Base-by-base conservation (phyloP, 2,329 filamentous ascomycete genomes). In the Aureobasidium pullulans region DNA sequence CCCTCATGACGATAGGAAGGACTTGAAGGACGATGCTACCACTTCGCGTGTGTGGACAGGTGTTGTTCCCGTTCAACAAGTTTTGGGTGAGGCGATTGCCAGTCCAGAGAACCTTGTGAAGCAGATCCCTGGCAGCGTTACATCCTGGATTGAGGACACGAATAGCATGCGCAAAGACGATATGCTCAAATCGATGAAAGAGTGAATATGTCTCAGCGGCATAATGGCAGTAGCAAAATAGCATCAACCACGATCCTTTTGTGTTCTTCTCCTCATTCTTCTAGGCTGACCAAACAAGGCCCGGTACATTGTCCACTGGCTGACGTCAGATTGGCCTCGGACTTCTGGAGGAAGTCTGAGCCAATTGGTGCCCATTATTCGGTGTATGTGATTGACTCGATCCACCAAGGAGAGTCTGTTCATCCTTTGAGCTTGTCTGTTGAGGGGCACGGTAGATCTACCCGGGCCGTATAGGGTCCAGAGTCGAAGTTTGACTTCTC, bases 41-140 rank as follows among this genome's bases (percentile, higher is more conserved):
- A 76, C 75, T 3, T 71, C 74, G 32, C 75, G 71, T 46, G 77
- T 82, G 7, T 86, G 82, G 83, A 81, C 80, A 1, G 83, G 83
- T 1, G 81, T 85, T n/a, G 75, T 86, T 64, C 75, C 90, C 1
- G 79, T 89, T 10, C 85, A 84, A 70, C 79, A 83, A 62, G 76
- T 75, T 0, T 75, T 88, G 61, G 88, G 86, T 0, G 78, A 84
- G 58, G 87, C 89, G 0, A 70, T 89, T 23, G 75, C 83, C 0
- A 79, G 79, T 11, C 72, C 77, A 29, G 79, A 84, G 61, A 89
- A 90, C 68, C 72, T 76, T 63, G 77, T 86, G 3, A 69, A 74
- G 32, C 70, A 79, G 8, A 74, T 88, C 16, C 88, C 89, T 8
- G 77, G 72, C 62, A 84, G 91, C 73, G 73, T 93, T 57, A 73